Base-by-base conservation (phyloP, 495 filamentous ascomycete genomes). In the Talaromyces liani region DNA sequence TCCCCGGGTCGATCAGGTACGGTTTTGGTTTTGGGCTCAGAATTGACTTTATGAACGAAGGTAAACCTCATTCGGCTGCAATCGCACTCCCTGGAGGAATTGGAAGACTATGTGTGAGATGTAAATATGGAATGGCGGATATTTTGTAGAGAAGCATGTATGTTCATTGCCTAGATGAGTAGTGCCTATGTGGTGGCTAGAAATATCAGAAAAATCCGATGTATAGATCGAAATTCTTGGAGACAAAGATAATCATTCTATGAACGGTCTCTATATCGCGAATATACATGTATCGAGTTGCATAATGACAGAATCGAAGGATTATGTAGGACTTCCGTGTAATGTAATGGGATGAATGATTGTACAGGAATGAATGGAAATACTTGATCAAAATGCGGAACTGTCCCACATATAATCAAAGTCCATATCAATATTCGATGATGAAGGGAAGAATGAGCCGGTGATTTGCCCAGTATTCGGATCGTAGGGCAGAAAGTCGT, bases 401-500 rank as follows among this genome's bases (percentile, higher is more conserved):
- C 74, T 73, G 47, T 69, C 68, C 72, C 71, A 75, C 60, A 72
- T 67, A 65, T 74, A 75, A 0, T 66, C 71, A 63, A 76, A 60
- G 20, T 75, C 75, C 60, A 77, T 58, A 47, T 76, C 72, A 54
- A 78, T n/a, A 27, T 72, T 73, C 3, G 67, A 54, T 14, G 27
- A 25, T n/a, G 58, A 51, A 24, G 73, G 76, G 65, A 79, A 79
- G 56, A 79, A 77, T 6, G 76, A 77, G 8, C 74, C 75, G 1
- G 74, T 77, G 1, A 79, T 71, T 54, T 79, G 76, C 16, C 75
- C 75, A n/a, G 73, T 76, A 33, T 64, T 66, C 22, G 75, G 72
- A 47, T 79, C 76, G 53, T 75, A 79, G 1, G 76, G 76, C 51
- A 77, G 66, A 24, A 67, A 73, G 16, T 73, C 74, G n/a, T 77